A percentile compares a stretch with the other conserved stretches of the same genome.
Conservation (phyloP, 306 rosid species). For the Phaseolus lunatus region DNA sequence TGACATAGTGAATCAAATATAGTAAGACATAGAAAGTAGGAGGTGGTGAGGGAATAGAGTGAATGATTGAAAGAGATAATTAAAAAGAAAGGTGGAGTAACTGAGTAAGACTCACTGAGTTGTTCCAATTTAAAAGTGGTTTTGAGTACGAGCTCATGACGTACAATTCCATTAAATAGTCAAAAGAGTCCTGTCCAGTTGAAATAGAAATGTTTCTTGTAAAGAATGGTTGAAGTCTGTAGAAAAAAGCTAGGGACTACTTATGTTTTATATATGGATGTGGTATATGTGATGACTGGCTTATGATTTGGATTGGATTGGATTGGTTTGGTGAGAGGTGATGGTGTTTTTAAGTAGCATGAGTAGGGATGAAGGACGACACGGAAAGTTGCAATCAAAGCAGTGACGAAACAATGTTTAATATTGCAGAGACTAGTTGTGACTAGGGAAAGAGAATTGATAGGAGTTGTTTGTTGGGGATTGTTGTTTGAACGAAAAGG, state of each 20-base stretch:
- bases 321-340: slow-evolving; percentile 48
- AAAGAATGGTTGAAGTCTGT: background rate
- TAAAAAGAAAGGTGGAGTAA: background rate
- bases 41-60: background rate
- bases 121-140: background rate
- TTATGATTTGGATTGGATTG: slow-evolving; percentile 67
- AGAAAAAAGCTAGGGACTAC: background rate
- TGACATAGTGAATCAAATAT: background rate
- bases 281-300: slow-evolving; percentile 61
- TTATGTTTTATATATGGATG: background rate
- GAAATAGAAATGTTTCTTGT: background rate
- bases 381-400: slow-evolving; percentile 23
- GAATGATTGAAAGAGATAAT: background rate
- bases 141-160: background rate
- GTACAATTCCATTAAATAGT: background rate
- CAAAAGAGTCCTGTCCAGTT: background rate
- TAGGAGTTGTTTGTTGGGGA: slow-evolving; percentile 50
- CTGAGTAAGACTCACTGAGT: background rate
- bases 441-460: slow-evolving; percentile 38
- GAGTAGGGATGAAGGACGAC: slow-evolving; percentile 44
- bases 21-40: slow-evolving; percentile 7
- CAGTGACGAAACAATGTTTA: background rate
- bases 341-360: slow-evolving; percentile 49
- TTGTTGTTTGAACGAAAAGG: slow-evolving; percentile 57
- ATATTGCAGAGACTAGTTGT: slow-evolving; percentile 37